Evolutionary conservation across 768 basidiomycete species (phyloP).

Genomic region (Russula emetica): DNA sequence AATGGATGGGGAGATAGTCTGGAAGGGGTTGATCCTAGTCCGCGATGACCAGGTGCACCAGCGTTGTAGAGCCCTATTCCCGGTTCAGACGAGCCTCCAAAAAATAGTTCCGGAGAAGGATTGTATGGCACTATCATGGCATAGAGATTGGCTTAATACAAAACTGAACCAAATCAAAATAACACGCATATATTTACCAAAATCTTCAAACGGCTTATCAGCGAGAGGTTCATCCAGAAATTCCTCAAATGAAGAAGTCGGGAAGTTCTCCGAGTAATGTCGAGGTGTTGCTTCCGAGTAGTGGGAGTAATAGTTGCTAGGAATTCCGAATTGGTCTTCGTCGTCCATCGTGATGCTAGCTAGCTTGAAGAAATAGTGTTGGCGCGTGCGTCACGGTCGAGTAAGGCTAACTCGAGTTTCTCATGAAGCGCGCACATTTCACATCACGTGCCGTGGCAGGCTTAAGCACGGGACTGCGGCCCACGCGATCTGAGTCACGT

Average conservation of each 20-base stretch:
- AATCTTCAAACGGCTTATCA: not conserved
- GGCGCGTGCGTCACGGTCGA: not conserved
- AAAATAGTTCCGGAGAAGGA: not conserved
- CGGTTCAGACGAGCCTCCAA: not conserved
- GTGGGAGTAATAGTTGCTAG: slow-evolving; percentile 2
- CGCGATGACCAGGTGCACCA: not conserved
- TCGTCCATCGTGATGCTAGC: slow-evolving; percentile 17
- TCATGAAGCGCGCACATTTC: slow-evolving; percentile 14
- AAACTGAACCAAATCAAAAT: not conserved
- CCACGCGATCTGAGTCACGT: slow-evolving; percentile 6
- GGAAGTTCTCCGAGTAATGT: not conserved
- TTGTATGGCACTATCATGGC: not conserved
- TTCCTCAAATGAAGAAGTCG: slow-evolving; percentile 6
- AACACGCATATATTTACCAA: slow-evolving; percentile 19
- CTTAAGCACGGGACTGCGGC: slow-evolving; percentile 8
- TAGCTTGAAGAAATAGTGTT: not conserved
- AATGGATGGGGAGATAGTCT: not conserved
- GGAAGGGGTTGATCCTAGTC: not conserved
- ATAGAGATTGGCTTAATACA: not conserved
- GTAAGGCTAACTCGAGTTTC: too few relatives aligned
- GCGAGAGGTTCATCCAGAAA: not conserved
- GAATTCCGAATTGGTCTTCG: slow-evolving; percentile 12
- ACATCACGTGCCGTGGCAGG: slow-evolving; percentile 22
- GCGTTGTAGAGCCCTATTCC: not conserved
- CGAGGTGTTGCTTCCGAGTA: not conserved